These are phyloP conservation scores for Dissophora globulifera DNA, from an alignment of 192 early-diverging fungal species.

Conservation along the genomic window DNA sequence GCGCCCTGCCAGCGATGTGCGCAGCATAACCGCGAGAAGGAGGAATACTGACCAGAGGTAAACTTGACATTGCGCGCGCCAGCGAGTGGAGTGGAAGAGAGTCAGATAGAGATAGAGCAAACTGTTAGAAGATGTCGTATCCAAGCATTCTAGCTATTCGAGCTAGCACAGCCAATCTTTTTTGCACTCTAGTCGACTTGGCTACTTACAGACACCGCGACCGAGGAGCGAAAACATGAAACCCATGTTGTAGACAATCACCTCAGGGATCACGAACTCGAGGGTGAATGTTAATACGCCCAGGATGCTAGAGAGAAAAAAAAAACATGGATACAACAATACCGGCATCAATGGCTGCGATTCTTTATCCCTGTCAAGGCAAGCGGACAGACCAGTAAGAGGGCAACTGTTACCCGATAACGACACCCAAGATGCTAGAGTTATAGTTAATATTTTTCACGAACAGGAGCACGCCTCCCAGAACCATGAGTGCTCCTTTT, in stretches of 20 bases:
- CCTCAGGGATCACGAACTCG: constrained; percentile 44
- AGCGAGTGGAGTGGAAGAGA: background rate
- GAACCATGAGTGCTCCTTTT: constrained; percentile 32
- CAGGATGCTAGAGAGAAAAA: constrained; percentile 4
- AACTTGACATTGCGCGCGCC: too few species aligned
- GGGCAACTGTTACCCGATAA: constrained; percentile 11
- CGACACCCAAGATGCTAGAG: constrained; percentile 42
- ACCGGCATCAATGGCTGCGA: too few species aligned
- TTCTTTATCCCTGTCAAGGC: background rate
- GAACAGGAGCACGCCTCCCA: constrained; percentile 40
- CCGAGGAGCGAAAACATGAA: constrained; percentile 52
- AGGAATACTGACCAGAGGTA: constrained; percentile 21
- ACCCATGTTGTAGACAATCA: constrained; percentile 40
- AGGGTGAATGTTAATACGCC: constrained; percentile 37
- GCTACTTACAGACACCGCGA: constrained; percentile 44
- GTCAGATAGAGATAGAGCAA: background rate
- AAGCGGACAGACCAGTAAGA: background rate
- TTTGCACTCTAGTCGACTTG: too few species aligned
- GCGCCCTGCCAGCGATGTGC: too few species aligned
- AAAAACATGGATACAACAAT: background rate
- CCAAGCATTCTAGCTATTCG: too few species aligned
- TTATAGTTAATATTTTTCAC: constrained; percentile 32
- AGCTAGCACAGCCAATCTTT: too few species aligned
- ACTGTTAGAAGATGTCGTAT: background rate
- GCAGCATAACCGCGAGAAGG: background rate